phyloP scores from a whole-genome alignment of 2,329 filamentous ascomycete genomes.

The Thielaviopsis musarum region DNA sequence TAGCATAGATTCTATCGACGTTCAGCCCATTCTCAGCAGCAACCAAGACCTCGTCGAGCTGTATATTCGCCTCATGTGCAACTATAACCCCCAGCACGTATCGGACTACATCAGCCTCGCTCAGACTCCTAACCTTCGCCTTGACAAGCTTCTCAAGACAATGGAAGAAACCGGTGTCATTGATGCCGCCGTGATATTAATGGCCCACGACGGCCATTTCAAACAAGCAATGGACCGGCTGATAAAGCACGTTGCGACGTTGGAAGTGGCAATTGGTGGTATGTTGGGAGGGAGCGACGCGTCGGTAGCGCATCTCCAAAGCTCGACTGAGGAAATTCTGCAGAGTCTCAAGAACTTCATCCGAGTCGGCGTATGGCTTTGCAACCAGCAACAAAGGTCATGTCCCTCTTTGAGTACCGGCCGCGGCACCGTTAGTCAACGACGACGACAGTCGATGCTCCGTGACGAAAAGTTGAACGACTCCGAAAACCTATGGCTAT shows the following conservation, averaged over 20 bases:
- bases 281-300: constrained; percentile 47
- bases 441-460: background rate
- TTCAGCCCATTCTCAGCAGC: constrained; percentile 20
- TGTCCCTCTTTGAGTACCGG: background rate
- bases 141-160: constrained; percentile 66
- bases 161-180: constrained; percentile 84
- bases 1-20: background rate
- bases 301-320: constrained; percentile 35
- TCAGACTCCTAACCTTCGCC: constrained; percentile 58
- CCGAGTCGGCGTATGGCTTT: constrained; percentile 89
- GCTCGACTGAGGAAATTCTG: constrained; percentile 57
- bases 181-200: constrained; percentile 79
- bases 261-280: constrained; percentile 63
- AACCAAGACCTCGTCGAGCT: constrained; percentile 55
- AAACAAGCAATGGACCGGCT: constrained; percentile 72
- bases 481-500: constrained; percentile 42
- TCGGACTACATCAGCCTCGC: constrained; percentile 67
- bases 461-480: constrained; percentile 28
- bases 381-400: constrained; percentile 50
- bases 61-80: constrained; percentile 85
- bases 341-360: constrained; percentile 74
- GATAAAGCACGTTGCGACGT: constrained; percentile 59
- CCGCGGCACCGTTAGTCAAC: background rate
- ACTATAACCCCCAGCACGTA: constrained; percentile 65
- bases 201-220: constrained; percentile 76